A percentile compares a stretch with the other conserved stretches of the same genome.
Evolutionary conservation across 148 eudicot species (phyloP).

Genomic region (Fagopyrum esculentum): DNA sequence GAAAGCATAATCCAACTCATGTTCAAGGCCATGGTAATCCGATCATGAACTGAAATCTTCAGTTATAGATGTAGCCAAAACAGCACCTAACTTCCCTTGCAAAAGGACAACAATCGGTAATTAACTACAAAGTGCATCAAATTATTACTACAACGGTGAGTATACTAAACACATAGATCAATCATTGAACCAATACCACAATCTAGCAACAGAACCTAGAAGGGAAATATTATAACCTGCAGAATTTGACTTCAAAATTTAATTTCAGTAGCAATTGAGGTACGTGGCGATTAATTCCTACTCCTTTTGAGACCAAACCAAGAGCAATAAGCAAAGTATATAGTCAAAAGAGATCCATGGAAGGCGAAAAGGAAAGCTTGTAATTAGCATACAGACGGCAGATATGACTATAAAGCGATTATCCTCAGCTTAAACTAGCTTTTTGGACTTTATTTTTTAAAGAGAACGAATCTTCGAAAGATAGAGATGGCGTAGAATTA

Average conservation of each 20-base stretch:
- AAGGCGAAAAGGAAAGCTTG: neutral
- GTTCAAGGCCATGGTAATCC: neutral
- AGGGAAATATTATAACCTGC: neutral
- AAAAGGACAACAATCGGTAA: neutral
- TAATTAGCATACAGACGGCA: constrained; percentile 1
- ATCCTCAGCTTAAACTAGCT: neutral
- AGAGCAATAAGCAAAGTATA: neutral
- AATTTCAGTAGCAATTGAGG: constrained; percentile 10
- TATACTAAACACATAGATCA: neutral
- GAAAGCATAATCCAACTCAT: neutral
- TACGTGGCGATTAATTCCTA: neutral
- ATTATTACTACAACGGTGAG: neutral
- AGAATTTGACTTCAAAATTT: neutral
- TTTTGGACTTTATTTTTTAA: neutral
- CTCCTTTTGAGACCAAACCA: neutral
- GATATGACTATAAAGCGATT: neutral
- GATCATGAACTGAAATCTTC: neutral
- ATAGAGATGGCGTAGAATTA: neutral
- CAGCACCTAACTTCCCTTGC: constrained; percentile 3
- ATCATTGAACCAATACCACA: neutral
- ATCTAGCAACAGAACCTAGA: neutral
- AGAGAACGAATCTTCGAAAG: neutral
- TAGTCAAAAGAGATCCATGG: neutral
- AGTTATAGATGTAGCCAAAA: neutral
- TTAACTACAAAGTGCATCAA: neutral